These are phyloP conservation scores for Kappamyces sp. DNA, from an alignment of 192 early-diverging fungal species.

Conservation along the genomic window DNA sequence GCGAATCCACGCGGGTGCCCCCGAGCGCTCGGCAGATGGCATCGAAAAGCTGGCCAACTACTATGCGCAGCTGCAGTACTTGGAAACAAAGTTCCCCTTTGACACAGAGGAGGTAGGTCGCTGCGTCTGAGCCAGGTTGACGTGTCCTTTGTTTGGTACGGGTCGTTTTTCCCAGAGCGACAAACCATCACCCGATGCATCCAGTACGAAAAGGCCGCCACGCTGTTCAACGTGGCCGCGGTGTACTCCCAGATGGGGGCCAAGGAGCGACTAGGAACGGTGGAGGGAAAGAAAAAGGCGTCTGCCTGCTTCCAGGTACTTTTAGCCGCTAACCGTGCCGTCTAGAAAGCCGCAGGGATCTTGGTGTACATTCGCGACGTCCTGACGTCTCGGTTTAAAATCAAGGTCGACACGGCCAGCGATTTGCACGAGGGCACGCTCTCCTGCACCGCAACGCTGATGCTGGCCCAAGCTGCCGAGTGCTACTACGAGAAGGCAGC, in stretches of 20 bases:
- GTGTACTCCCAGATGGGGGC: conserved; percentile 39
- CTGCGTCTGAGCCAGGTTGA: conserved; percentile 26
- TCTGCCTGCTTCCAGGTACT: conserved; percentile 44
- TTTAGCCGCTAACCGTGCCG: background rate
- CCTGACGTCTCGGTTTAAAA: conserved; percentile 38
- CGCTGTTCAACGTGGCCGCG: conserved; percentile 47
- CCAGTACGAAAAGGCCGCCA: conserved; percentile 53
- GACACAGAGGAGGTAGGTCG: conserved; percentile 28
- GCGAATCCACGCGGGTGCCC: conserved; percentile 47
- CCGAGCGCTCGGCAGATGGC: conserved; percentile 41
- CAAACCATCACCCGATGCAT: conserved; percentile 43
- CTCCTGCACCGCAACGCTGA: conserved; percentile 62
- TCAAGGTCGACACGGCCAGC: conserved; percentile 32
- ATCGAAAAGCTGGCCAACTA: conserved; percentile 46
- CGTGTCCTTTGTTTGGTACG: conserved; percentile 47
- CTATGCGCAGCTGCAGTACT: conserved; percentile 39
- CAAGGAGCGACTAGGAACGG: conserved; percentile 28
- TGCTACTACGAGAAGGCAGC: conserved; percentile 88
- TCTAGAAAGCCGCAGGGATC: conserved; percentile 67
- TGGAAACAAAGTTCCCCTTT: conserved; percentile 50
- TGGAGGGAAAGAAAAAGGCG: conserved; percentile 39
- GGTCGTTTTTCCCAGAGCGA: conserved; percentile 30
- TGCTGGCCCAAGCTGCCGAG: conserved; percentile 92
- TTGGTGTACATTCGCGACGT: conserved; percentile 46
- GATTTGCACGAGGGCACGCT: conserved; percentile 72